A percentile compares a stretch with the other conserved stretches of the same genome.
These are phyloP conservation scores for Ananas comosus DNA, from an alignment of 176 grass and related monocot genomes.

Conservation along the genomic window DNA sequence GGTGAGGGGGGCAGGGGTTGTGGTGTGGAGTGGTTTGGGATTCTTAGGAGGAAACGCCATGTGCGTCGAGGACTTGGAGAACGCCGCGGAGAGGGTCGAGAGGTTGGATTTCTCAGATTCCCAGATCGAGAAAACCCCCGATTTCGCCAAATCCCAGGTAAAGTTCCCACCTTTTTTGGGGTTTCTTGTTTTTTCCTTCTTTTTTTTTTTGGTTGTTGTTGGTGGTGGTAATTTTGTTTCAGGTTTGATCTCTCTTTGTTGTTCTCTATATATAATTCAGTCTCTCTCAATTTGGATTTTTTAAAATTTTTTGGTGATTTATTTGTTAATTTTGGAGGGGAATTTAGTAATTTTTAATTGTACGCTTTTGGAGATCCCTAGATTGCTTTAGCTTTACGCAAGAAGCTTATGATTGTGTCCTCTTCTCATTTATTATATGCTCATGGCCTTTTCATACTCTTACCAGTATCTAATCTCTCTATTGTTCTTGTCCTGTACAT, in stretches of 20 bases:
- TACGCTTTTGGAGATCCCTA: no score
- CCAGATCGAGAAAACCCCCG: constrained; percentile 30
- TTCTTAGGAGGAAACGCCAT: constrained; percentile 22
- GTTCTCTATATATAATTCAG: neutral
- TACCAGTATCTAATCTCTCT: no score
- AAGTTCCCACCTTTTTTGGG: constrained; percentile 4
- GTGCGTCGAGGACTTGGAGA: constrained; percentile 69
- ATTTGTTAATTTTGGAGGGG: neutral
- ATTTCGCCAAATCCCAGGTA: constrained; percentile 39
- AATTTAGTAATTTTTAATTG: no score
- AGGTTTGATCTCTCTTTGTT: constrained; percentile 1
- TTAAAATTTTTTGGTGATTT: neutral
- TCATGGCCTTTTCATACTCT: no score
- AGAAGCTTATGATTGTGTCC: no score
- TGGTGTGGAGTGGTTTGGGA: neutral
- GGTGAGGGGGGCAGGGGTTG: no score
- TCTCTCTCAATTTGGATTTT: no score
- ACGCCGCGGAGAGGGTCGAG: constrained; percentile 24
- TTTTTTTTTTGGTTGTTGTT: constrained; percentile 5
- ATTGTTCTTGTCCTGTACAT: no score
- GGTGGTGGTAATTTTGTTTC: neutral
- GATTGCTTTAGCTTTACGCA: no score
- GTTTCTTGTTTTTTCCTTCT: constrained; percentile 1
- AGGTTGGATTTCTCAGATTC: constrained; percentile 31
- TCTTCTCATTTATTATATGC: no score